Base-by-base conservation (phyloP, 2,329 filamentous ascomycete species). In the Verticillium zaregamsianum region DNA sequence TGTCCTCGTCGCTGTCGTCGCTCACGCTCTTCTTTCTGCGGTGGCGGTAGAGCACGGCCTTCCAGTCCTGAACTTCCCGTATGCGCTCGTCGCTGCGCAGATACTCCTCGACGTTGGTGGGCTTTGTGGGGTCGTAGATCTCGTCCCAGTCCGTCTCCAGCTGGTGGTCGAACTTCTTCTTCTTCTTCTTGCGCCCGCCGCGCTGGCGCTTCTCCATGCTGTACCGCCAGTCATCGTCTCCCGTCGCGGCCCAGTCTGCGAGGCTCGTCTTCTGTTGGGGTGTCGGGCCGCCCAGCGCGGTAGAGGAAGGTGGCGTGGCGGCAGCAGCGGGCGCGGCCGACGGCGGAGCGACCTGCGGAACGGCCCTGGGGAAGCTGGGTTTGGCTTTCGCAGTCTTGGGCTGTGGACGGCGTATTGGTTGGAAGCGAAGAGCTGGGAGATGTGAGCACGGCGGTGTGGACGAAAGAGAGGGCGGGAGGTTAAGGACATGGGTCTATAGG, bases 51-150 rank as follows among this genome's bases (percentile, higher is more conserved):
- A 97, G 80, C 40, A 90, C 78, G 49, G 89, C 86, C 72, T 93
- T 96, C 93, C 93, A 97, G 68, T 96, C 92, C 62, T 86, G 83
- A 3, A 93, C 85, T 72, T 96, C 92, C 20, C 84, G 80, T 63
- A 93, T 86, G 71, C 91, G 90, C 76, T 96, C 93, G 62, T 96
- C 92, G 70, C 92, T 95, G 63, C 88, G 82, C 63, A 91, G 84
- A 72, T 95, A 97, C 70, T 94, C 90, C 61, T 93, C 90, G 58
- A 94, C 90, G 67, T 88, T 93, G 49, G 91, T 96, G 9, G 93
- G 93, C 45, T 90, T 81, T 12, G 89, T 81, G 1, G 92, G 91
- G 70, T 97, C 93, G 73, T 97, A 97, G 28, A 95, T 85, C 72
- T 96, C 92, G 72, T 96, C 90, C 93, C 93, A 97, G 71, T 96